Base-by-base conservation (phyloP, 2,329 filamentous ascomycete species). In the Myriosclerotinia curreyana region DNA sequence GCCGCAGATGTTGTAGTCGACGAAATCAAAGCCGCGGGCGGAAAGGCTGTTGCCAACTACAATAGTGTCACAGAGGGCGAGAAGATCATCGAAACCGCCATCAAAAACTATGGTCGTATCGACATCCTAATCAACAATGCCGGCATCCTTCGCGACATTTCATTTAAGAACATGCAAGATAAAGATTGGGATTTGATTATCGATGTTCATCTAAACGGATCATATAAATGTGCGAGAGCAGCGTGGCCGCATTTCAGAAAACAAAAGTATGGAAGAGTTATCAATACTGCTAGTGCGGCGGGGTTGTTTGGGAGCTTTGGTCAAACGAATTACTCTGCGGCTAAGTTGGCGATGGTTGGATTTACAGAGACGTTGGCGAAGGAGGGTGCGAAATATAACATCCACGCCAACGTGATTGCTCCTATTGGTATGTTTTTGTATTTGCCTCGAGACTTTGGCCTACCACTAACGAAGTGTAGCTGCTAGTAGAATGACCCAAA, bases 81-180 rank as follows among this genome's bases (percentile, higher is more conserved):
- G 66, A 89, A 85, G 78, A 98, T 99, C 77, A 96, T 99, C 79
- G 88, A 94, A 70, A 93, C 90, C 31, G 91, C 91, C 72, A 90
- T 95, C 76, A 81, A 91, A 77, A 82, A 81, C 64, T 95, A 88
- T 75, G 91, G 94, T 71, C 91, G 94, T 73, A 86, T 99, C 78
- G 94, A 99, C 77, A 82, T 99, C 69, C 87, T 99, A 73, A 89
- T 99, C 79, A 99, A 99, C 84, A 99, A 98, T 76, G 95, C 95
- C 67, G 94, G 95, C 74, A 98, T 98, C 55, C 70, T 75, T n/a
- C 89, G 94, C 67, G 93, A 98, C 80, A 78, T 98, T 75, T 94
- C 91, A 83, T 98, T 99, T 82, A 96, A 96, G 85, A 98, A 98
- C 80, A 96, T 98, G 86, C 95, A 89, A 77, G 95, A 99, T 77